Evolutionary conservation across 352 stramenopile species (phyloP), one percentile per base, ranked within the genome.

Genomic region (Bremia lactucae): DNA sequence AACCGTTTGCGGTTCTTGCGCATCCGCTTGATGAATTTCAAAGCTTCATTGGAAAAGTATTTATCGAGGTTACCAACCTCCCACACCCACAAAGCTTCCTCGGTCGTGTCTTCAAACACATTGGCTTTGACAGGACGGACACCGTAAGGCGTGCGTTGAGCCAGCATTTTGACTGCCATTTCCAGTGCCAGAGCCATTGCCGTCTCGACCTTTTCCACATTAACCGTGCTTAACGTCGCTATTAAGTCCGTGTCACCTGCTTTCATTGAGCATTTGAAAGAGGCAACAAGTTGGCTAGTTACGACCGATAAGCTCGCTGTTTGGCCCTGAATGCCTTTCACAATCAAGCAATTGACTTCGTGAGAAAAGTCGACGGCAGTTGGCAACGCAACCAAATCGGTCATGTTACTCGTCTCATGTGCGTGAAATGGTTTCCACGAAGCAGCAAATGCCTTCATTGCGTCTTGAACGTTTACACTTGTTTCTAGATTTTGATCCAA

Each of bases 151-250:
- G 57, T 79, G 7, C 81, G 74, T 53, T 94, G 76, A 20, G 81
- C 81, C 8, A 94, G 58, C 62, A 84, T 84, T 52, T 94, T 94
- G 40, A 94, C 85, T 39, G 87, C 80, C 80, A 90, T 89, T 46
- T 93, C 75, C 36, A 93, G 31, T 18, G 51, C 55, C 14, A 84
- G 37, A 22, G 25, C 34, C 11, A 52, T 36, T 3, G 59, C 31
- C 0, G 35, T 54, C 8, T 62, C 51, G 13, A 59, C 29, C 2
- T 48, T 38, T 7, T 33, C 11, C 4, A 40, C 48, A 5, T 57
- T 44, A 14, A 6, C 26, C 24, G 52, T 49, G 6, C 49, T 43
- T 2, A 29, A 11, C 5, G 31, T 28, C 21, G 23, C 23, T 9
- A 42, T 41, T n/a, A 38, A 42, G 20, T 56, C 23, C 25, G 20